These are phyloP conservation scores for Fragosphaeria purpurea DNA, from an alignment of 2,329 filamentous ascomycete species.

Conservation along the genomic window DNA sequence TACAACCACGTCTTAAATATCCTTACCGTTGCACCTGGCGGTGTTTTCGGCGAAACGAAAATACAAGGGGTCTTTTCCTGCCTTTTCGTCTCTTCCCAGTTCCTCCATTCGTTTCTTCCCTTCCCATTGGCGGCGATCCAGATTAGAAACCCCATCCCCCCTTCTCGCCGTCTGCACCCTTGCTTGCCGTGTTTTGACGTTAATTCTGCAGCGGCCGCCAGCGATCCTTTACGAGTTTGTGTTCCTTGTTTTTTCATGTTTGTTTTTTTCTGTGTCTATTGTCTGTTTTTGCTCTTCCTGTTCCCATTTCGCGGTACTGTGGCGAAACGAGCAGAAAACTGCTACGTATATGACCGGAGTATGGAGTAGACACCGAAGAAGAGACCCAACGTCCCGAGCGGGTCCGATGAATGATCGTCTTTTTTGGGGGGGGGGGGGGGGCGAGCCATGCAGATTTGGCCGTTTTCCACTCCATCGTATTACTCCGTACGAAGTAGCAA, in stretches of 20 bases:
- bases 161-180: background rate
- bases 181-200: background rate
- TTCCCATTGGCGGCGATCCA: conserved; percentile 10
- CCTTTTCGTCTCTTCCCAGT: too few species aligned
- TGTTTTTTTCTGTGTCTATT: background rate
- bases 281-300: too few species aligned
- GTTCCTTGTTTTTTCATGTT: background rate
- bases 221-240: too few species aligned
- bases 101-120: background rate
- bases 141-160: background rate
- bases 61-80: background rate
- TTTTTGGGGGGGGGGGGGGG: too few species aligned
- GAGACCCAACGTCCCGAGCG: background rate
- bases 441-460: background rate
- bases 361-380: background rate
- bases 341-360: background rate
- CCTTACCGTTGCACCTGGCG: too few species aligned
- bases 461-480: background rate
- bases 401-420: conserved; percentile 2
- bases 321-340: too few species aligned
- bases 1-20: too few species aligned
- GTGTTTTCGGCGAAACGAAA: background rate
- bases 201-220: background rate
- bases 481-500: too few species aligned
- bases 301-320: too few species aligned